These are phyloP conservation scores for Trichophaea hybrida DNA, from an alignment of 2,329 filamentous ascomycete species.

Conservation along the genomic window DNA sequence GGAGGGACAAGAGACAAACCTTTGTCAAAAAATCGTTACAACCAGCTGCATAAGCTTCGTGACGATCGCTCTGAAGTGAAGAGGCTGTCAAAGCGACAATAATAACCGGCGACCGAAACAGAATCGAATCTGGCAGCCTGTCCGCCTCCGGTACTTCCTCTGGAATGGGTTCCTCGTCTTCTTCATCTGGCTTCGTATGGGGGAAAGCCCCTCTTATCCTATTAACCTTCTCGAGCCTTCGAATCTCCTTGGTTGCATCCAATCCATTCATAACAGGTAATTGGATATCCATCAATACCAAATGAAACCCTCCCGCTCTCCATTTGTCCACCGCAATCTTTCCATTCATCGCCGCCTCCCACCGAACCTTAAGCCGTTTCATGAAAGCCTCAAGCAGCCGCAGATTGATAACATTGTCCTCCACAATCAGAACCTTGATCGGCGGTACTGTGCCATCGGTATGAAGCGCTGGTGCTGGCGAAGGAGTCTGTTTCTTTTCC, in stretches of 20 bases:
- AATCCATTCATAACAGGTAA: conserved; percentile 91
- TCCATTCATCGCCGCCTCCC: conserved; percentile 95
- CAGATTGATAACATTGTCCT: conserved; percentile 97
- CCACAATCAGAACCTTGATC: conserved; percentile 93
- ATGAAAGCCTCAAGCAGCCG: conserved; percentile 89
- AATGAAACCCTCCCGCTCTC: conserved; percentile 80
- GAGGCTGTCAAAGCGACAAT: conserved; percentile 94
- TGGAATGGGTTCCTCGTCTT: conserved; percentile 31
- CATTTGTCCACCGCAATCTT: conserved; percentile 87
- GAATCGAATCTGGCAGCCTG: conserved; percentile 52
- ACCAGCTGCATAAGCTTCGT: conserved; percentile 84
- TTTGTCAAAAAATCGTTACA: conserved; percentile 98
- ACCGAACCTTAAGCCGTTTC: conserved; percentile 86
- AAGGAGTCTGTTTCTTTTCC: conserved; percentile 14
- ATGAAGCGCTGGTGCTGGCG: conserved; percentile 16
- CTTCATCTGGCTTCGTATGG: conserved; percentile 23
- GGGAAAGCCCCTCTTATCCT: conserved; percentile 51
- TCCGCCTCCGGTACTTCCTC: conserved; percentile 41
- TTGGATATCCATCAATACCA: conserved; percentile 98
- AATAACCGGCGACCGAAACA: conserved; percentile 95
- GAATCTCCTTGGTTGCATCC: conserved; percentile 87
- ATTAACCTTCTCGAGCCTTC: conserved; percentile 82
- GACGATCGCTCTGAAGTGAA: conserved; percentile 83
- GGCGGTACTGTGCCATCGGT: conserved; percentile 74
- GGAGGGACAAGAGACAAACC: conserved; percentile 39